Evolutionary conservation across 192 early-diverging fungal genomes (phyloP).

Genomic region (Podila horticola): DNA sequence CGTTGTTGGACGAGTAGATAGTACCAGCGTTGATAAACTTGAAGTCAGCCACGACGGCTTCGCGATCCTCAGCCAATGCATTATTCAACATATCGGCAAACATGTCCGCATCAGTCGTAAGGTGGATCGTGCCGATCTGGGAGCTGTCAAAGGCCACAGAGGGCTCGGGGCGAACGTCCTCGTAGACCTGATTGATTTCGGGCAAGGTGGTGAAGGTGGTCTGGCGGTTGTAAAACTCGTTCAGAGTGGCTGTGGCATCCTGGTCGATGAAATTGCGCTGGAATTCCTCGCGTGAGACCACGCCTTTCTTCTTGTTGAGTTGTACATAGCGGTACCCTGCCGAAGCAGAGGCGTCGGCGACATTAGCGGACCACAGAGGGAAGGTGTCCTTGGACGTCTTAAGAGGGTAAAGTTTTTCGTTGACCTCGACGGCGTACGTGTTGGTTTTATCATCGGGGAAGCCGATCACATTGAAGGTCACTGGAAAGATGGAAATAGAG

Average conservation of each 20-base stretch:
- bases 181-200: conserved; percentile 16
- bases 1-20: conserved; percentile 17
- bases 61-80: conserved; percentile 14
- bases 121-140: conserved; percentile 44
- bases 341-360: conserved; percentile 8
- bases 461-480: conserved; percentile 39
- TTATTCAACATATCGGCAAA: conserved; percentile 41
- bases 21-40: conserved; percentile 27
- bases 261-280: conserved; percentile 2
- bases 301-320: neutral
- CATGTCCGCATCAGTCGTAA: conserved; percentile 18
- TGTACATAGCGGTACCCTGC: conserved; percentile 25
- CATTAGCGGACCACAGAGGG: conserved; percentile 41
- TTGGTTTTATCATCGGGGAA: conserved; percentile 12
- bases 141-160: conserved; percentile 46
- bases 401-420: conserved; percentile 8
- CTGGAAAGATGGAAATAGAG: neutral
- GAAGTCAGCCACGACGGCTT: conserved; percentile 20
- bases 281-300: conserved; percentile 12
- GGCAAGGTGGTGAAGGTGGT: conserved; percentile 15
- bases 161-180: neutral
- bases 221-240: conserved; percentile 28
- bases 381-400: conserved; percentile 20
- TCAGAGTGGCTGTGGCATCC: conserved; percentile 13
- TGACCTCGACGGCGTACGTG: conserved; percentile 28